Conservation (phyloP, 169 alveolate species). For the Plasmodium coatneyi region DNA sequence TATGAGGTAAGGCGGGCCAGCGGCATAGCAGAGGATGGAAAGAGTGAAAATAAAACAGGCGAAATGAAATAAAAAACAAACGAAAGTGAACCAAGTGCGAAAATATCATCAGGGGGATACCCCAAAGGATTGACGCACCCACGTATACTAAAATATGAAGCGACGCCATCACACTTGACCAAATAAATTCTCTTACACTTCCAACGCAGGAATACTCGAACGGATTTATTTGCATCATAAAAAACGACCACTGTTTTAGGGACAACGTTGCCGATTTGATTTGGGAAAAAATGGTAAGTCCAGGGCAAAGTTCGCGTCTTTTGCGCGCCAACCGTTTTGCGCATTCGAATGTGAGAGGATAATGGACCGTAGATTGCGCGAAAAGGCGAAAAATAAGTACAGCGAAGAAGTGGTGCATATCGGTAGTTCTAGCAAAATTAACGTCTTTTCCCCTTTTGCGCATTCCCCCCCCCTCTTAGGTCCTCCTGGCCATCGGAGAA, state of each 20-base stretch:
- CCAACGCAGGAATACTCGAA: slow-evolving; percentile 58
- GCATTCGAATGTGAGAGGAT: neutral
- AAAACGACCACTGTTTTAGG: slow-evolving; percentile 21
- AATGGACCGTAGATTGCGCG: neutral
- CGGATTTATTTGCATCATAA: slow-evolving; percentile 64
- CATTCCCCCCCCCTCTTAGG: slow-evolving; percentile 2
- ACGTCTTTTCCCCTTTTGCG: neutral
- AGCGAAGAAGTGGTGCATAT: neutral
- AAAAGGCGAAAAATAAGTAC: neutral
- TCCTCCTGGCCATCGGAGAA: slow-evolving; percentile 67
- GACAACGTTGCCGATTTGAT: slow-evolving; percentile 48
- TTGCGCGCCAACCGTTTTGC: neutral
- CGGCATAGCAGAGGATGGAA: neutral
- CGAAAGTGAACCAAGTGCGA: neutral
- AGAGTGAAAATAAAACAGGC: neutral
- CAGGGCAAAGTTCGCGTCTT: neutral
- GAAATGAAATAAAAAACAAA: neutral
- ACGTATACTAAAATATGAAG: neutral
- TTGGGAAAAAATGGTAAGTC: slow-evolving; percentile 73
- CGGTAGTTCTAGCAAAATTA: neutral
- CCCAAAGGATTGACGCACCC: neutral
- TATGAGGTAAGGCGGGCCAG: slow-evolving; percentile 31
- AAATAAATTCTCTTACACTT: neutral
- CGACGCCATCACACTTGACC: neutral
- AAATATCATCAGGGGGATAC: neutral